Evolutionary conservation across 1,284 basidiomycete species (phyloP), one percentile per base, ranked within the genome.

Genomic region (Microbotryum violaceum): DNA sequence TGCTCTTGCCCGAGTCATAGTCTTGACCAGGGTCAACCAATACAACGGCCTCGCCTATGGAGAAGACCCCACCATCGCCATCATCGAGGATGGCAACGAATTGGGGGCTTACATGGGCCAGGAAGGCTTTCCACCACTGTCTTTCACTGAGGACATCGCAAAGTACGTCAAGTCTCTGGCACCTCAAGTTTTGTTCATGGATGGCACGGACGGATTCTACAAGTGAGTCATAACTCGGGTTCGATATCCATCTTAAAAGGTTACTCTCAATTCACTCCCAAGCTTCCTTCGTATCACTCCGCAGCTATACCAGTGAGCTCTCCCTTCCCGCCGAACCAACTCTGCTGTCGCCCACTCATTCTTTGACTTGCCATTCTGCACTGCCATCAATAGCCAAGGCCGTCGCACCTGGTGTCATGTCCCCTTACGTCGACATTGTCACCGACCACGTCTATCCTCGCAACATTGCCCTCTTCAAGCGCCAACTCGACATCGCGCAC

Each of bases 101-200:
- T 33, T 53, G 12, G 51, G 62, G 5, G 62, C 50, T 14, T 63
- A 54, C 25, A 49, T 59, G 45, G 45, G 56, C 25, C 45, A 52
- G 51, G 44, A 63, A 60, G 62, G 62, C 21, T 58, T 49, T 14
- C 58, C 62, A 33, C 58, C 58, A 12, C 53, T 23, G 12, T 51
- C 51, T 9, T 63, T 56, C 57, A 63, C 62, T 21, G 29, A 57
- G 56, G 56, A 63, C 23, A 63, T 63, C 42, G 57, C 62, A 18
- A 49, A 42, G 18, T 56, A 60, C 58, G 59, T 63, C 27, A 63
- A 63, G 53, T 49, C 57, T 23, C 16, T 63, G 21, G 49, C 55
- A 51, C 37, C 49, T 9, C 29, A 29, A 20, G 52, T 55, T 29
- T 42, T 63, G 7, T 50, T 63, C n/a, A 45, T 63, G 33, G 62